These are phyloP conservation scores for Endoconidiophora laricicola DNA, from an alignment of 2,329 filamentous ascomycete species.

Conservation along the genomic window DNA sequence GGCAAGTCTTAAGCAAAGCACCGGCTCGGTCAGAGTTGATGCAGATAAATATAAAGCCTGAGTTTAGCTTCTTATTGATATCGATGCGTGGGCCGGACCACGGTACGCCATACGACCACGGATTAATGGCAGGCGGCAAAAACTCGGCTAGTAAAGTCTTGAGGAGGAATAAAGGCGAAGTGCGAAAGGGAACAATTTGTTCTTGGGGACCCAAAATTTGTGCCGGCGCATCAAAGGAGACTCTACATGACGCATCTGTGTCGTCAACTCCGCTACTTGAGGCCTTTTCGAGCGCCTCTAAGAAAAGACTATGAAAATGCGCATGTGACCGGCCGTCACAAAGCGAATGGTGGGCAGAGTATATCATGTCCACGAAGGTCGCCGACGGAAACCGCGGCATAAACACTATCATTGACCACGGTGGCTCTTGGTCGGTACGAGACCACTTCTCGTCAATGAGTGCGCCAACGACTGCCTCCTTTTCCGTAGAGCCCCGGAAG, in stretches of 20 bases:
- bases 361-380: slow-evolving; percentile 25
- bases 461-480: slow-evolving; percentile 13
- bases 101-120: slow-evolving; percentile 14
- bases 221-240: slow-evolving; percentile 18
- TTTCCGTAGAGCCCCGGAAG: background rate
- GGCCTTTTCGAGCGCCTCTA: slow-evolving; percentile 25
- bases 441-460: slow-evolving; percentile 24
- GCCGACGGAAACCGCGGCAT: slow-evolving; percentile 11
- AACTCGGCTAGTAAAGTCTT: slow-evolving; percentile 24
- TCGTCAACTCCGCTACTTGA: slow-evolving; percentile 19
- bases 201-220: slow-evolving; percentile 26
- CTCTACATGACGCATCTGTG: background rate
- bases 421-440: slow-evolving; percentile 22
- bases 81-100: slow-evolving; percentile 26
- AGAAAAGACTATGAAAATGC: slow-evolving; percentile 26
- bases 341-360: slow-evolving; percentile 36
- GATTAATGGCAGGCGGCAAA: slow-evolving; percentile 24
- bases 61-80: slow-evolving; percentile 21
- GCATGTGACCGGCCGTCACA: slow-evolving; percentile 33
- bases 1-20: slow-evolving; percentile 24
- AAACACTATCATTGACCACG: slow-evolving; percentile 31
- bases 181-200: slow-evolving; percentile 23
- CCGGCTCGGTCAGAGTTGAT: slow-evolving; percentile 19
- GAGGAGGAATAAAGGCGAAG: slow-evolving; percentile 26
- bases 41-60: slow-evolving; percentile 23